phyloP scores from a whole-genome alignment of 768 basidiomycete species.

The Melanogaster broomeanus region DNA sequence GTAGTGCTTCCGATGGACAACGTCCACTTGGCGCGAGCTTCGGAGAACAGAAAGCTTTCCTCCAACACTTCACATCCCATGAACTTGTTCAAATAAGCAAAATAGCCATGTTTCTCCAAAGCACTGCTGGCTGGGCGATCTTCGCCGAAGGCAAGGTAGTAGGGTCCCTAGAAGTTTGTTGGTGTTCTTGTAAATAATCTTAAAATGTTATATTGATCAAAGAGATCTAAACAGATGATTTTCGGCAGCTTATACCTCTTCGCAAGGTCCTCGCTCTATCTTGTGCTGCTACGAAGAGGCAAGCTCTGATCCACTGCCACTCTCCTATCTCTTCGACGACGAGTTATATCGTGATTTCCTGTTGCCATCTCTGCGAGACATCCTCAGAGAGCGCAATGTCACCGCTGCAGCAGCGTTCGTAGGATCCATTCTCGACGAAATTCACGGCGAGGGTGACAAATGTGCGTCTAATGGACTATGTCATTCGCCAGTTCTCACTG shows the following conservation, averaged over 20 bases:
- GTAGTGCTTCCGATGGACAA: neutral
- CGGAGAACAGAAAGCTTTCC: constrained; percentile 11
- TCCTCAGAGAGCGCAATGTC: constrained; percentile 8
- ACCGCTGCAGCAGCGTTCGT: constrained; percentile 1
- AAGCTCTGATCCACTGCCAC: constrained; percentile 8
- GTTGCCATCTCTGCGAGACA: neutral
- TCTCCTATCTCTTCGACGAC: neutral
- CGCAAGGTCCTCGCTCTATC: constrained; percentile 15
- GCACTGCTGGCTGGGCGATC: constrained; percentile 5
- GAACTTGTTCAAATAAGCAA: constrained; percentile 18
- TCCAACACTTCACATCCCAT: constrained; percentile 13
- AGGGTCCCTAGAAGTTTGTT: constrained; percentile 14
- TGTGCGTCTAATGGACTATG: constrained; percentile 1
- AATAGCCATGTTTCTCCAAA: constrained; percentile 5
- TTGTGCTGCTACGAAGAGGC: constrained; percentile 17
- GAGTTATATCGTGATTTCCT: constrained; percentile 4
- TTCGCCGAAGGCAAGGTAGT: constrained; percentile 1
- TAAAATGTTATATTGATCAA: neutral
- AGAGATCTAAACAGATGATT: constrained; percentile 8
- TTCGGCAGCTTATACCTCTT: constrained; percentile 11
- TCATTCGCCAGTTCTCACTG: neutral
- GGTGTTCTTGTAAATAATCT: neutral
- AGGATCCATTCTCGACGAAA: constrained; percentile 15
- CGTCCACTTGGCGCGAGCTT: neutral
- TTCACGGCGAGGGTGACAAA: constrained; percentile 4